Evolutionary conservation across 495 filamentous ascomycete genomes (phyloP), one percentile per base, ranked within the genome.

Genomic region (Xylaria intraflava): DNA sequence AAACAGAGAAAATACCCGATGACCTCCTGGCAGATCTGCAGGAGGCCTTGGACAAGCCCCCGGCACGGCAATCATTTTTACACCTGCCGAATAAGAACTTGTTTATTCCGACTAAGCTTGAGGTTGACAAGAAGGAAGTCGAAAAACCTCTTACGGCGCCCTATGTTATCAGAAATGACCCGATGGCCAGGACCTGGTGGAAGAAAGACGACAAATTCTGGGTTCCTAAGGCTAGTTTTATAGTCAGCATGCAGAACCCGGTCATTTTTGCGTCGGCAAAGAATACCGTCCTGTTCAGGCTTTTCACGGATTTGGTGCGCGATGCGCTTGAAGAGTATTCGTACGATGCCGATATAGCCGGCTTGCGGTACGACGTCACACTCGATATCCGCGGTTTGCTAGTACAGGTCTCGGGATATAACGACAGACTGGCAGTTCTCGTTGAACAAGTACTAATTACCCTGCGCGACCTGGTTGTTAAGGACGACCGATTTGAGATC

Each of bases 131-230:
- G 73, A 95, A 89, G 68, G 89, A 93, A 31, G 79, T 89, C 20
- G 75, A 82, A 45, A 80, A 87, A 61, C 87, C 89, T 11, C 72
- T 82, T 4, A 81, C 86, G 52, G 76, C 83, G 14, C 93, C 93
- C 1, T 86, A 84, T 61, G 80, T 99, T 30, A 86, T 99, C 53
- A 85, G 92, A 56, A 89, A 94, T 61, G 93, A 96, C 57, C 80
- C 87, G 17, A 71, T 82, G 7, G 82, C 86, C 2, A 83, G 93
- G 27, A 83, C 88, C n/a, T 99, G 93, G 93, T 96, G 82, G 71
- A 99, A 99, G 78, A 97, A 97, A 70, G 93, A 99, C 60, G 93
- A 99, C 61, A 88, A 83, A 0, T 99, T 96, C 72, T 99, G 93
- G 93, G 93, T 99, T 3, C 93, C 93, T 1, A 96, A 95, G 68